Conservation (phyloP, 140 eudicot species). For the Oenanthe javanica region DNA sequence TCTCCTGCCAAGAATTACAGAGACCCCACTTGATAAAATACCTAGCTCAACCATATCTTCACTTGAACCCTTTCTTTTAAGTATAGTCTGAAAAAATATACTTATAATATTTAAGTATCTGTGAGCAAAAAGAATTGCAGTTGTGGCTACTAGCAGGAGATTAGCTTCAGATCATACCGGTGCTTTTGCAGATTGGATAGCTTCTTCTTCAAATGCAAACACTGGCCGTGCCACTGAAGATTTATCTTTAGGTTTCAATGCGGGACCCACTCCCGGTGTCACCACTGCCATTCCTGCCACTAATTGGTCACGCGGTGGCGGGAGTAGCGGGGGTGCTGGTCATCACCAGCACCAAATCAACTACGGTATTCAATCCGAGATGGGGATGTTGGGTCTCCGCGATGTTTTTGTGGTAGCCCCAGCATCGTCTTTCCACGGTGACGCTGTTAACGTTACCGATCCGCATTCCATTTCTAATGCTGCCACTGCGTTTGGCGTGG, state of each 20-base stretch:
- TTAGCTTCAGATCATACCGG: slow-evolving; percentile 53
- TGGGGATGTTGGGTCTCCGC: slow-evolving; percentile 49
- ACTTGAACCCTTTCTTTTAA: neutral
- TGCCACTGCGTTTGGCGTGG: slow-evolving; percentile 35
- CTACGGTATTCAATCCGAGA: slow-evolving; percentile 55
- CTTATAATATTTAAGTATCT: no score
- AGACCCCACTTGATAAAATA: slow-evolving; percentile 15
- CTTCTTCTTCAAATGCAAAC: slow-evolving; percentile 33
- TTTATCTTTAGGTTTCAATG: slow-evolving; percentile 66
- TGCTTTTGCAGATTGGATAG: slow-evolving; percentile 81
- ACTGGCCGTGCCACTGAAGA: slow-evolving; percentile 30
- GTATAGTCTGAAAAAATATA: neutral
- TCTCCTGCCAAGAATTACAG: neutral
- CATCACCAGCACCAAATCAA: slow-evolving; percentile 32
- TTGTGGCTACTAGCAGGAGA: slow-evolving; percentile 82
- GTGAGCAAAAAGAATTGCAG: slow-evolving; percentile 5
- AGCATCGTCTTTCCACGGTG: slow-evolving; percentile 21
- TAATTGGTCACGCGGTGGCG: slow-evolving; percentile 9
- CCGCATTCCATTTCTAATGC: slow-evolving; percentile 26
- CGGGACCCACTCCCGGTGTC: slow-evolving; percentile 36
- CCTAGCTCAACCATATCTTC: neutral
- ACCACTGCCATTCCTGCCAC: slow-evolving; percentile 20
- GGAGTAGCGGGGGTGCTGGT: slow-evolving; percentile 27
- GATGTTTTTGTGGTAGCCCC: slow-evolving; percentile 62
- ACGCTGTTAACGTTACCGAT: slow-evolving; percentile 22